Conservation (phyloP, 148 eudicot species). For the Fagopyrum tataricum region DNA sequence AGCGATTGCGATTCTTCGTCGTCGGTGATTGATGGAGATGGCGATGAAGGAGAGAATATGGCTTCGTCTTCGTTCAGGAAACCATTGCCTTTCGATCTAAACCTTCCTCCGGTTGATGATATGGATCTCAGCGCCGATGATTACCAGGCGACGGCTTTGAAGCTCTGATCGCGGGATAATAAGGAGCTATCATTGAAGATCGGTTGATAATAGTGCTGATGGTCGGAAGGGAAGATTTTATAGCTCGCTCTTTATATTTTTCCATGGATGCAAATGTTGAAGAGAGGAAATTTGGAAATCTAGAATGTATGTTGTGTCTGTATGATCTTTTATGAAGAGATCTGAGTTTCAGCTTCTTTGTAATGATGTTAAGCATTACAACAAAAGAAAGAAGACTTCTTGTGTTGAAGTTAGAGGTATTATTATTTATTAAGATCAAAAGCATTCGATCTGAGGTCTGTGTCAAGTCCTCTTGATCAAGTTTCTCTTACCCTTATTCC, state of each 20-base stretch:
- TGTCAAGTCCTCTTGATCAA: constrained; percentile 5
- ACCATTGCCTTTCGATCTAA: constrained; percentile 36
- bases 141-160: constrained; percentile 26
- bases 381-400: background rate
- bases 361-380: constrained; percentile 4
- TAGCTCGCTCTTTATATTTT: constrained; percentile 1
- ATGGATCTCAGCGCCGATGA: constrained; percentile 24
- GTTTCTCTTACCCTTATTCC: background rate
- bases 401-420: constrained; percentile 1
- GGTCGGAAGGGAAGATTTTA: background rate
- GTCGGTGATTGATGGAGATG: constrained; percentile 39
- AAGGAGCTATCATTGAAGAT: background rate
- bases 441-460: background rate
- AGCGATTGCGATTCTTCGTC: constrained; percentile 57
- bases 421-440: background rate
- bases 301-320: constrained; percentile 7
- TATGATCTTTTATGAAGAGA: constrained; percentile 12
- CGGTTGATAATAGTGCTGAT: background rate
- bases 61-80: constrained; percentile 25
- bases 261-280: constrained; percentile 6
- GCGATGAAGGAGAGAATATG: constrained; percentile 22
- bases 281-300: constrained; percentile 4
- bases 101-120: constrained; percentile 34
- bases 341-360: constrained; percentile 6
- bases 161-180: constrained; percentile 24